Base-by-base conservation (phyloP, 2,329 filamentous ascomycete species). In the Thelonectria rubi region DNA sequence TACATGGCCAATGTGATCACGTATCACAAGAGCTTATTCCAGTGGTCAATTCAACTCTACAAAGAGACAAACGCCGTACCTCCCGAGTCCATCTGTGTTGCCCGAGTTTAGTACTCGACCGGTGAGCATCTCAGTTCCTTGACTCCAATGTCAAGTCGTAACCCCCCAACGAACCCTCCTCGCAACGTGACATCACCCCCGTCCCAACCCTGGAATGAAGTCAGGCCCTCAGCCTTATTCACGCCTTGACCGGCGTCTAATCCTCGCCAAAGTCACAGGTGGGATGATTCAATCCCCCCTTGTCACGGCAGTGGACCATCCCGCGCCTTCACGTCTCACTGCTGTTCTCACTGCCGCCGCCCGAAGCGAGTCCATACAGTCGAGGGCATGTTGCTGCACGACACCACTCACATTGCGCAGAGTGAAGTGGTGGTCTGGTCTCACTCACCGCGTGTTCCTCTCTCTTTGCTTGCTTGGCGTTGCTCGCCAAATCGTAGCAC, bases 221-320 rank as follows among this genome's bases (percentile, higher is more conserved):
- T 39, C 51, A 46, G 45, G 32, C 53, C 53, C 56, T 53, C 48
- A 47, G 40, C 40, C 30, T 60, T 40, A 15, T 30, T 48, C 46
- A 51, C 49, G 46, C 52, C 52, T 52, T 45, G 48, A 17, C 26
- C 32, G 56, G 60, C 60, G 56, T 60, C 56, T 63, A 60, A 53
- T 47, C 30, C 20, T 43, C n/a, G 46, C 39, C 42, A 14, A 18
- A 48, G 32, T 9, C 26, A 30, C 8, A 9, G 26, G 26, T 60
- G 56, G 60, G 37, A 60, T 57, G 60, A 63, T 57, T 11, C 46
- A 46, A 37, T 48, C 48, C 14, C 52, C 32, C 39, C 50, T 42
- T 17, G 26, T 21, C 40, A 51, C 46, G 49, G 55, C 51, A 59
- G 55, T 62, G 55, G 50, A 50, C 51, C 45, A 32, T 62, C 39